Base-by-base conservation (phyloP, 176 grass and related monocot genomes). In the Aegilops speltoides region DNA sequence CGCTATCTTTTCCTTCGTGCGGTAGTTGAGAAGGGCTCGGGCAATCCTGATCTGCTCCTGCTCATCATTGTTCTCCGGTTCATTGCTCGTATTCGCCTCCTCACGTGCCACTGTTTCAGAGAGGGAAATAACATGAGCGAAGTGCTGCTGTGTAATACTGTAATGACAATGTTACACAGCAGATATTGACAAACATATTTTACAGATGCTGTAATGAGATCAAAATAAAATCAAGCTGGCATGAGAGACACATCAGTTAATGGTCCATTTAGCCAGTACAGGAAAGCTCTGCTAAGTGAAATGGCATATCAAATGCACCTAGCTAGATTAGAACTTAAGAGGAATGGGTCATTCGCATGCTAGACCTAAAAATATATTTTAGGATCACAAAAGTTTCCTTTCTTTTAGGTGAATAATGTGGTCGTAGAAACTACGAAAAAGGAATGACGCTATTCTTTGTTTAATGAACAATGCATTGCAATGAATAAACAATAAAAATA, bases 41-140 rank as follows among this genome's bases (percentile, higher is more conserved):
- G 97, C 94, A 79, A 99, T 99, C 56, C 90, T 90, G 33, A 99
- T 97, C 88, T 97, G 97, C 73, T 99, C 97, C 89, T 93, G 92
- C 87, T 99, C 97, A 28, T 99, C 97, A 68, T 88, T 99, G 85
- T 90, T 97, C 73, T 94, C 93, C 14, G 87, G 89, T 88, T 99
- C 97, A 40, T 76, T 86, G 84, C 90, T 91, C 56, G 88, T 87
- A 89, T 87, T 97, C 17, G 85, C 89, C 87, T 95, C 85, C 31
- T 93, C 69, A 3, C 80, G 92, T 81, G 79, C 97, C 90, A 99
- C 97, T 97, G 77, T 81, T 75, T 64, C 26, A 89, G 46, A 86
- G 33, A 86, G 68, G 37, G 63, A 48, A 88, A 87, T 61, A 72
- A 1, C 68, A 41, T 95, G 71, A 92, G 72, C 40, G 6, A 63